A percentile compares a stretch with the other conserved stretches of the same genome.
These are phyloP conservation scores for Candida multigemmis DNA, from an alignment of 805 yeast species.

Conservation along the genomic window DNA sequence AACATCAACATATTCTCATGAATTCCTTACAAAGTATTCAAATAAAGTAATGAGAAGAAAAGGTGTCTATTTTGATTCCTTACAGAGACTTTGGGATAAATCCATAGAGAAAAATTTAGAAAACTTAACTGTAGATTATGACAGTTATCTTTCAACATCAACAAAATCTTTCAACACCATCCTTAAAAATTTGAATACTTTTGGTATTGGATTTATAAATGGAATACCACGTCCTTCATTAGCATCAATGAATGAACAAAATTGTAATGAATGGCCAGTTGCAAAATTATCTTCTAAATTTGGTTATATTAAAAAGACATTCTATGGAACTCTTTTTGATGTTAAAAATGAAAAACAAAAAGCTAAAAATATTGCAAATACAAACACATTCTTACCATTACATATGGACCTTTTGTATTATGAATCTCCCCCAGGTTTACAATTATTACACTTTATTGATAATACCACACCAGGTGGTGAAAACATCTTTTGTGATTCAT, in stretches of 20 bases:
- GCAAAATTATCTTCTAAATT: slow-evolving; percentile 36
- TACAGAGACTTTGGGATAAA: slow-evolving; percentile 30
- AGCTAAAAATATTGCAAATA: slow-evolving; percentile 65
- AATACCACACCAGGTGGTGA: slow-evolving; percentile 59
- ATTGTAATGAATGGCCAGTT: slow-evolving; percentile 34
- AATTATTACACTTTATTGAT: slow-evolving; percentile 51
- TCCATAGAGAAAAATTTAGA: slow-evolving; percentile 11
- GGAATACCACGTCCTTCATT: slow-evolving; percentile 37
- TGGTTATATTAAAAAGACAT: slow-evolving; percentile 63
- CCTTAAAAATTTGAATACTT: slow-evolving; percentile 37
- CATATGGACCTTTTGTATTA: slow-evolving; percentile 74
- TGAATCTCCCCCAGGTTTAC: slow-evolving; percentile 77
- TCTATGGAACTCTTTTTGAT: slow-evolving; percentile 66
- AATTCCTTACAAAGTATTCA: slow-evolving; percentile 39
- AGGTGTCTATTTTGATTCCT: slow-evolving; percentile 26
- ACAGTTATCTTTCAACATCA: slow-evolving; percentile 26
- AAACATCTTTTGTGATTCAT: slow-evolving; percentile 61
- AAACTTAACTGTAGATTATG: slow-evolving; percentile 19
- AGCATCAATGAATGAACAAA: slow-evolving; percentile 25
- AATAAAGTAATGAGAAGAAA: slow-evolving; percentile 18
- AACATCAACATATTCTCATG: slow-evolving; percentile 29
- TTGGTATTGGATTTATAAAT: slow-evolving; percentile 50
- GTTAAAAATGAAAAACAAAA: slow-evolving; percentile 37
- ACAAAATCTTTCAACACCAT: slow-evolving; percentile 30
- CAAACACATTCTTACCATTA: slow-evolving; percentile 54